Evolutionary conservation across 164 flowering plant species (phyloP).

Genomic region (Macadamia integrifolia): DNA sequence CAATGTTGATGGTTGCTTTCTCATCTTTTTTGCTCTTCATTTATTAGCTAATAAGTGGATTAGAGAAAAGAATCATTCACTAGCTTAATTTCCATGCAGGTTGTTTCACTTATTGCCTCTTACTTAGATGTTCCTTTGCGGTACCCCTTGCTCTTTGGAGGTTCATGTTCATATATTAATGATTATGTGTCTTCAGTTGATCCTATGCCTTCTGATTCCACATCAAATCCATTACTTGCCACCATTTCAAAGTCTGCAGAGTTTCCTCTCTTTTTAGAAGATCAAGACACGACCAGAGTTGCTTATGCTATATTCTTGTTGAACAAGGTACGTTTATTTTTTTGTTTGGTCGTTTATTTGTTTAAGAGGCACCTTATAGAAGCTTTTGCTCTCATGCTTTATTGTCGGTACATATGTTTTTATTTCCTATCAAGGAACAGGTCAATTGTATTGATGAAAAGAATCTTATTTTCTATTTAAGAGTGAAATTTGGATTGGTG

Average conservation of each 20-base stretch:
- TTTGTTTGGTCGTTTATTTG: background rate
- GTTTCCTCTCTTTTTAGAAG: conserved; percentile 92
- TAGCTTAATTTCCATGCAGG: conserved; percentile 45
- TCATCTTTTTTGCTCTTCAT: background rate
- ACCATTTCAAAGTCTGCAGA: conserved; percentile 49
- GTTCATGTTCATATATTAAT: conserved; percentile 71
- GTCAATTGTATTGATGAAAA: too few relatives aligned
- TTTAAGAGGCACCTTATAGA: background rate
- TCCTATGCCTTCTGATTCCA: conserved; percentile 39
- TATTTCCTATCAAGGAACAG: too few relatives aligned
- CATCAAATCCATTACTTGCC: conserved; percentile 23
- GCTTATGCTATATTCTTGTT: conserved; percentile 95
- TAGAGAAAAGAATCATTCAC: conserved; percentile 5
- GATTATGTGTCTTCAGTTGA: conserved; percentile 74
- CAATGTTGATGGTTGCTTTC: background rate
- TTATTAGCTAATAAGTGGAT: too few relatives aligned
- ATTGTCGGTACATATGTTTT: too few relatives aligned
- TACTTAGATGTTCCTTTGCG: conserved; percentile 83
- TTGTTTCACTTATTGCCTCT: conserved; percentile 70
- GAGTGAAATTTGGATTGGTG: too few relatives aligned
- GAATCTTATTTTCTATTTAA: too few relatives aligned
- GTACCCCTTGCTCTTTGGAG: conserved; percentile 82
- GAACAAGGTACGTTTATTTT: conserved; percentile 61
- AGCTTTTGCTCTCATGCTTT: too few relatives aligned
- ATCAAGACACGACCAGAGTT: conserved; percentile 93